Evolutionary conservation across 306 rosid species (phyloP), one percentile per base, ranked within the genome.

Genomic region (Rubus idaeus): DNA sequence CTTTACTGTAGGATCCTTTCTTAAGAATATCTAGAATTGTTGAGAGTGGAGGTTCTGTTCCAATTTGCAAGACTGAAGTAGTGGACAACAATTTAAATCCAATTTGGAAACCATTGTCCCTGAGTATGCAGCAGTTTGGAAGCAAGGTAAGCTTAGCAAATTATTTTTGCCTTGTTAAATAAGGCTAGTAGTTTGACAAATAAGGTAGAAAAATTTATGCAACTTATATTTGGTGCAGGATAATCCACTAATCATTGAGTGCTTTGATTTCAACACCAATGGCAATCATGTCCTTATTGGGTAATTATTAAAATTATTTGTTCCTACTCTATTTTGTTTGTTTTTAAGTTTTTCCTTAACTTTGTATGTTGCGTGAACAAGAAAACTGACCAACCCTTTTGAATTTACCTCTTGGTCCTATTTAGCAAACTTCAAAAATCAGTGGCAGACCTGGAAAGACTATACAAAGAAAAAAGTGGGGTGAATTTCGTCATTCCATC

Each of bases 51-150:
- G 88, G 87, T 18, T 79, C 85, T 68, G 47, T 92, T 79, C 98
- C 97, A 77, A 90, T 95, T 55, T 92, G 96, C 90, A 95, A 89
- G 84, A 95, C 97, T 42, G 97, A 92, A 86, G 97, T 87, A 67
- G 75, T 89, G 64, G 80, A 92, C 68, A 79, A 90, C 84, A 82
- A 87, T 73, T 84, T 88, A 76, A 88, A 90, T 84, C 98, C 98
- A 57, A 83, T 66, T 76, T 92, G 98, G 98, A 95, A 85, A 77
- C 91, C 91, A 41, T 45, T 90, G 41, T 84, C 75, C 78, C 77
- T 91, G 72, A 78, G 88, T 72, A 82, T 80, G 85, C 90, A 86
- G 64, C 91, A 94, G 79, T 87, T 90, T 79, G 94, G 89, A 76
- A 90, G 88, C 86, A 95, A 88, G 90, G 98, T 86, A 86, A 82